Evolutionary conservation across 192 early-diverging fungal genomes (phyloP).

Genomic region (Backusella mclennaniae): DNA sequence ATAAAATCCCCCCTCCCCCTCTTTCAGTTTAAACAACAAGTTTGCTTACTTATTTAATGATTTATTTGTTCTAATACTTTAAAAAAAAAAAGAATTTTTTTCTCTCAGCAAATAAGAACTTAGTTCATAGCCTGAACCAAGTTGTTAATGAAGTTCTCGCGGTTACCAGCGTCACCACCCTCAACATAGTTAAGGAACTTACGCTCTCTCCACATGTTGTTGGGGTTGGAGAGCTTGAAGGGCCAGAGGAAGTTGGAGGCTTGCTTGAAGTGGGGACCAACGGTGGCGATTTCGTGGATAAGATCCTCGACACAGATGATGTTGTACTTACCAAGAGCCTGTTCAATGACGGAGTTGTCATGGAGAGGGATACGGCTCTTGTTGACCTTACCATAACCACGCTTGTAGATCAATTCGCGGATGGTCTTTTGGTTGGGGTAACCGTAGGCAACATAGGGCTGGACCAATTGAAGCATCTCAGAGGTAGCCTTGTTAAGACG

Average conservation of each 20-base stretch:
- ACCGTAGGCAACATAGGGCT: conserved; percentile 92
- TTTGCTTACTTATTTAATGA: conserved; percentile 9
- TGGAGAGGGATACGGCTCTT: conserved; percentile 72
- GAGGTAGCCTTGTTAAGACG: conserved; percentile 93
- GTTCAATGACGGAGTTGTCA: conserved; percentile 96
- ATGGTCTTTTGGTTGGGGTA: conserved; percentile 98
- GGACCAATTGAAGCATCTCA: conserved; percentile 96
- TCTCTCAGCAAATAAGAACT: conserved; percentile 14
- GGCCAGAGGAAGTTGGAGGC: conserved; percentile 99
- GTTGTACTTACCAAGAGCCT: conserved; percentile 87
- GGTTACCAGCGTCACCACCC: conserved; percentile 97
- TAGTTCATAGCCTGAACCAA: conserved; percentile 98
- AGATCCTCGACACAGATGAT: conserved; percentile 98
- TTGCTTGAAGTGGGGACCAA: conserved; percentile 91
- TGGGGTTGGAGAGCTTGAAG: conserved; percentile 98
- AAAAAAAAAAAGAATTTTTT: neutral
- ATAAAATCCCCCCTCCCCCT: neutral
- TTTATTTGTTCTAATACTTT: conserved; percentile 4
- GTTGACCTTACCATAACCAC: too few species aligned
- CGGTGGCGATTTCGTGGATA: conserved; percentile 98
- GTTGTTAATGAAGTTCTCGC: conserved; percentile 95
- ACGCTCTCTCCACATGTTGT: conserved; percentile 89
- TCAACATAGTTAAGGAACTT: conserved; percentile 96
- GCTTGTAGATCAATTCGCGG: conserved; percentile 89
- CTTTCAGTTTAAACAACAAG: conserved; percentile 2